A percentile compares a stretch with the other conserved stretches of the same genome.
Conservation (phyloP, 2,329 filamentous ascomycete species). For the Colletotrichum cuscutae region DNA sequence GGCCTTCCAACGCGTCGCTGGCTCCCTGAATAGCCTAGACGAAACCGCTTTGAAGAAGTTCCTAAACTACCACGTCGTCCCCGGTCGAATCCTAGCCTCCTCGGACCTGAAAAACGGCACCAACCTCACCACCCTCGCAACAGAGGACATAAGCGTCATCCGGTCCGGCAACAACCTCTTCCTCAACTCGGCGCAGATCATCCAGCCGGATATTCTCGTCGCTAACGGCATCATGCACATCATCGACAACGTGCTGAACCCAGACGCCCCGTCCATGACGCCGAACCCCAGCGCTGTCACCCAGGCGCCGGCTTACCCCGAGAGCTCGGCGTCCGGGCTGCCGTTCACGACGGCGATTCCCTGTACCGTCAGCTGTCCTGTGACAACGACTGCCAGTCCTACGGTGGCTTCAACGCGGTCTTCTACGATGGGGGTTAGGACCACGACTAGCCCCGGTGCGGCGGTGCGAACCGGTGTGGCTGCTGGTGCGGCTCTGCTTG, state of each 20-base stretch:
- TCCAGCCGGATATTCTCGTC: conserved; percentile 63
- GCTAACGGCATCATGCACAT: conserved; percentile 69
- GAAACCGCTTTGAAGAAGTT: conserved; percentile 54
- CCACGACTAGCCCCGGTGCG: conserved; percentile 33
- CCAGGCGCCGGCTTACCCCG: conserved; percentile 46
- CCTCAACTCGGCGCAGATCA: conserved; percentile 64
- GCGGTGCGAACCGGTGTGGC: conserved; percentile 14
- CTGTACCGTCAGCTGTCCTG: conserved; percentile 52
- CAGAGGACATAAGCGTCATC: conserved; percentile 50
- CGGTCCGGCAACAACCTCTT: conserved; percentile 57
- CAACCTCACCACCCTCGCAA: conserved; percentile 52
- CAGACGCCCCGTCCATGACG: conserved; percentile 44
- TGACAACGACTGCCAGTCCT: conserved; percentile 40
- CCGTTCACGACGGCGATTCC: conserved; percentile 55
- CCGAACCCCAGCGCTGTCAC: conserved; percentile 50
- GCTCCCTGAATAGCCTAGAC: conserved; percentile 52
- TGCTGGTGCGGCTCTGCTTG: conserved; percentile 22
- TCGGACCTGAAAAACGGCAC: conserved; percentile 43
- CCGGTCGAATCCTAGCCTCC: conserved; percentile 64
- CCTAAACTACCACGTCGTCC: conserved; percentile 66
- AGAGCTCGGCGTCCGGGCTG: conserved; percentile 37
- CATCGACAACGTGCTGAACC: conserved; percentile 64
- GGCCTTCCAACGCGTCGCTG: conserved; percentile 60
- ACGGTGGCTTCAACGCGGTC: conserved; percentile 35
- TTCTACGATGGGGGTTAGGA: conserved; percentile 41